These are phyloP conservation scores for Petunia axillaris DNA, from an alignment of 257 asterid species.

Conservation along the genomic window DNA sequence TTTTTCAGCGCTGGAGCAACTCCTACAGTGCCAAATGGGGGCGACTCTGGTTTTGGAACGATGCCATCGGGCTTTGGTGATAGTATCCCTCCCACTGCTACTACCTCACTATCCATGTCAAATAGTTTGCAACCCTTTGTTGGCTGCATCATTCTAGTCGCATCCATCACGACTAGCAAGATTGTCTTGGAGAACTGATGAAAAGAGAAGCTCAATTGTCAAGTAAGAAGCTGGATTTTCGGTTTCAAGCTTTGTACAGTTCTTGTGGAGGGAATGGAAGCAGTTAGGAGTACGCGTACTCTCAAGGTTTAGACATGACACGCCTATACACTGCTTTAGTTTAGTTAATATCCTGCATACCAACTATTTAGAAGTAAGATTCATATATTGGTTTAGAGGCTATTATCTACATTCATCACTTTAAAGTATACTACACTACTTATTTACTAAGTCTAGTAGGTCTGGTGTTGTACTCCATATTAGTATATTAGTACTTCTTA, in stretches of 20 bases:
- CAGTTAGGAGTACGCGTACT: constrained; percentile 28
- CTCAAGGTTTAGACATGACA: neutral
- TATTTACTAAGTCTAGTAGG: neutral
- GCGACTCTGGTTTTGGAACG: constrained; percentile 59
- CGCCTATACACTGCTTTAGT: constrained; percentile 15
- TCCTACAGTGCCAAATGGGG: constrained; percentile 48
- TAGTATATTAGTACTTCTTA: neutral
- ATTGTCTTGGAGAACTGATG: constrained; percentile 32
- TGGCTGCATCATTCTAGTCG: constrained; percentile 43
- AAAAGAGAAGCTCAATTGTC: constrained; percentile 32
- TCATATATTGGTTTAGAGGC: neutral
- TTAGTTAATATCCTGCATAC: constrained; percentile 9
- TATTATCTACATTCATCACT: neutral
- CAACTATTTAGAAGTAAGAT: constrained; percentile 14
- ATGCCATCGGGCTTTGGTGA: constrained; percentile 53
- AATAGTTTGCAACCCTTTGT: constrained; percentile 45
- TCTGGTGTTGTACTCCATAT: neutral
- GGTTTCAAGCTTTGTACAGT: constrained; percentile 40
- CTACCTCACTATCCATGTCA: constrained; percentile 44
- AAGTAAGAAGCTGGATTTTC: constrained; percentile 25
- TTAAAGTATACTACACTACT: neutral
- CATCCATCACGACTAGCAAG: constrained; percentile 44
- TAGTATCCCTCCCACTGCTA: constrained; percentile 43
- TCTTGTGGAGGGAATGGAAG: constrained; percentile 18
- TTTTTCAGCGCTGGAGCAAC: constrained; percentile 31